A percentile compares a stretch with the other conserved stretches of the same genome.
phyloP scores from a whole-genome alignment of 2,329 filamentous ascomycete species.

The Sporothrix dimorphospora region DNA sequence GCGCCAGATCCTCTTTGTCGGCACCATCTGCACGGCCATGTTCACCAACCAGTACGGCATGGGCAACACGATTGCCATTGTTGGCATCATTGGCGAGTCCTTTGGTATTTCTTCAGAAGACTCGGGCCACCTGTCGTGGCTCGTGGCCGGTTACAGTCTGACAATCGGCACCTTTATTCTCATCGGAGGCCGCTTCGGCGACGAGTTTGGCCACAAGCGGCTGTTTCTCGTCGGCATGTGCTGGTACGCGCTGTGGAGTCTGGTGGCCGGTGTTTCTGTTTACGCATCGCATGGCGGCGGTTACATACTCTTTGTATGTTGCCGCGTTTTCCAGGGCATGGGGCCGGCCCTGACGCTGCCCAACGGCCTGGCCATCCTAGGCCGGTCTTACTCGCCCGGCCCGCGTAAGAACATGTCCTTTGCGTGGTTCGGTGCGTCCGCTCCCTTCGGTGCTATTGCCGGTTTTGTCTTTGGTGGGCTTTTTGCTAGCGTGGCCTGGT shows the following conservation, averaged over 20 bases:
- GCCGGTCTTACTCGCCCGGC: conserved; percentile 59
- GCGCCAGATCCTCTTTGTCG: conserved; percentile 26
- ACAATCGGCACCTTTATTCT: conserved; percentile 55
- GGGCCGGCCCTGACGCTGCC: conserved; percentile 66
- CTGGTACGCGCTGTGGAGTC: conserved; percentile 69
- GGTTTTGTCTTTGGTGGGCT: conserved; percentile 47
- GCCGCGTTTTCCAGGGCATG: conserved; percentile 61
- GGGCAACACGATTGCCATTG: conserved; percentile 24
- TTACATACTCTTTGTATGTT: conserved; percentile 56
- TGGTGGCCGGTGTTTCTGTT: conserved; percentile 59
- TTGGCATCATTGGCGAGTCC: conserved; percentile 25
- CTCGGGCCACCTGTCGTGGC: conserved; percentile 61
- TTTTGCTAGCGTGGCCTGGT: conserved; percentile 43
- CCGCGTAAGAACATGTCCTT: conserved; percentile 64
- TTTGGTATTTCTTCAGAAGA: conserved; percentile 23
- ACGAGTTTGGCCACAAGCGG: conserved; percentile 63
- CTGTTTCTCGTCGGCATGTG: conserved; percentile 61
- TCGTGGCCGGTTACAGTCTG: conserved; percentile 48
- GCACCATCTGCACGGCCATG: conserved; percentile 30
- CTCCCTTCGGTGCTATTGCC: conserved; percentile 51
- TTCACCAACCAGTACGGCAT: conserved; percentile 29
- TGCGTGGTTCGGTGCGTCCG: conserved; percentile 50
- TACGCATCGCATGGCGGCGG: conserved; percentile 40
- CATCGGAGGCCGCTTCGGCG: conserved; percentile 61
- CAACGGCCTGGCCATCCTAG: conserved; percentile 65